A percentile compares a stretch with the other conserved stretches of the same genome.
These are phyloP conservation scores for Beauveria pseudobassiana DNA, from an alignment of 2,329 filamentous ascomycete species.

Conservation along the genomic window DNA sequence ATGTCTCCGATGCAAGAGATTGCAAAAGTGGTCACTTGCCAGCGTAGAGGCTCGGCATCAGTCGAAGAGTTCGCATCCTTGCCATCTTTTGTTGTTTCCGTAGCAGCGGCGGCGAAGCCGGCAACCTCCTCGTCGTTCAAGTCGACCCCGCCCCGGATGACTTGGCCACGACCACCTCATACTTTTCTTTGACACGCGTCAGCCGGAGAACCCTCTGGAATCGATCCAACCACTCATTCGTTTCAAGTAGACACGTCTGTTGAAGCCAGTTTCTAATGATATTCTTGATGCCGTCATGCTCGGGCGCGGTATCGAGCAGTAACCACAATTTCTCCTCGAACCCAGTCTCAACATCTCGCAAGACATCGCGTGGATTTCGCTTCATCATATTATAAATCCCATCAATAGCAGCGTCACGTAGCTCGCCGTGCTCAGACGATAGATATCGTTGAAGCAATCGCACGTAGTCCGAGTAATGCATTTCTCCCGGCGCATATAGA, in stretches of 20 bases:
- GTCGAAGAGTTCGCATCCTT: conserved; percentile 40
- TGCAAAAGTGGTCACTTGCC: conserved; percentile 93
- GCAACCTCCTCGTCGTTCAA: conserved; percentile 94
- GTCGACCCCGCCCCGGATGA: conserved; percentile 58
- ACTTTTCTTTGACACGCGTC: conserved; percentile 61
- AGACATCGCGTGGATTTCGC: conserved; percentile 74
- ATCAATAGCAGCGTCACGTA: conserved; percentile 76
- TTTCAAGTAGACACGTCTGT: conserved; percentile 76
- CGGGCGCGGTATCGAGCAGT: conserved; percentile 68
- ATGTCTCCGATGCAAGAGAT: conserved; percentile 84
- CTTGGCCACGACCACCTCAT: conserved; percentile 38
- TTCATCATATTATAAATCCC: conserved; percentile 95
- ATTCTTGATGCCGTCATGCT: conserved; percentile 73
- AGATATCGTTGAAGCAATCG: conserved; percentile 72
- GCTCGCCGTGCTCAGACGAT: conserved; percentile 56
- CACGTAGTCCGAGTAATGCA: conserved; percentile 80
- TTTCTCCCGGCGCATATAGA: conserved; percentile 80
- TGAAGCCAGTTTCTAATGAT: conserved; percentile 90
- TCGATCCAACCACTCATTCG: conserved; percentile 76
- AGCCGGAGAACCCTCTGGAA: conserved; percentile 87
- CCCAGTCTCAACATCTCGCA: conserved; percentile 64
- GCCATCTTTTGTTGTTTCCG: conserved; percentile 47
- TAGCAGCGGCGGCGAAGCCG: conserved; percentile 76
- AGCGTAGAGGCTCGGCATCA: conserved; percentile 81
- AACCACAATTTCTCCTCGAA: conserved; percentile 92